Base-by-base conservation (phyloP, 1,284 basidiomycete genomes). In the Sutorius eximius region DNA sequence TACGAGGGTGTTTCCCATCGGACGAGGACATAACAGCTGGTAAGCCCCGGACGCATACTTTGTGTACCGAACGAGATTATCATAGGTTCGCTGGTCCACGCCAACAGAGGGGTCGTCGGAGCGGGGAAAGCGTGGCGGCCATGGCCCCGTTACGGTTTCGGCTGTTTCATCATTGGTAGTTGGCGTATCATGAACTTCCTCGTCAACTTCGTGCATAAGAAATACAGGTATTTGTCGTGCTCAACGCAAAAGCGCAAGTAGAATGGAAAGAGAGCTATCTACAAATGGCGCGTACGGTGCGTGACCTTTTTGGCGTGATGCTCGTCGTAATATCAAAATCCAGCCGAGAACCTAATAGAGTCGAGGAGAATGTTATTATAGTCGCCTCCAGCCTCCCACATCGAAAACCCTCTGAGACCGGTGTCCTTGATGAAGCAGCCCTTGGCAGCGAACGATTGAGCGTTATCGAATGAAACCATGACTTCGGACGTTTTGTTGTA, bases 331-430 rank as follows among this genome's bases (percentile, higher is more conserved):
- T 81, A 67, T 57, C 81, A 47, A 65, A 81, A 67, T 57, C 81
- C 77, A 45, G 64, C 71, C 7, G 68, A 66, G 10, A 33, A 42
- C 38, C 77, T 75, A 60, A 85, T 80, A 1, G 81, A 71, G 57
- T 82, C 72, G n/a, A 84, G 63, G 32, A 85, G 74, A 45, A 78
- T 78, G 55, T 81, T 71, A 4, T 78, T 56, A 50, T 65, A 78
- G 62, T 85, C 83, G 10, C 82, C 81, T 34, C 77, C 82, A 37
- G 78, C 74, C 61, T 85, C 79, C 81, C 82, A 85, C 70, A 82
- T 77, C 3, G 79, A 69, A 61, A 83, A 85, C 1, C 83, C 83
- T 55, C 72, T 73, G 12, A 85, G 65, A 16, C 76, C 74, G 7
- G 61, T 65, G 7, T 68, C 58, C 55, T 72, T 72, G 62, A 85